Evolutionary conservation across 768 basidiomycete genomes (phyloP).

Genomic region (Tricholoma sp.): DNA sequence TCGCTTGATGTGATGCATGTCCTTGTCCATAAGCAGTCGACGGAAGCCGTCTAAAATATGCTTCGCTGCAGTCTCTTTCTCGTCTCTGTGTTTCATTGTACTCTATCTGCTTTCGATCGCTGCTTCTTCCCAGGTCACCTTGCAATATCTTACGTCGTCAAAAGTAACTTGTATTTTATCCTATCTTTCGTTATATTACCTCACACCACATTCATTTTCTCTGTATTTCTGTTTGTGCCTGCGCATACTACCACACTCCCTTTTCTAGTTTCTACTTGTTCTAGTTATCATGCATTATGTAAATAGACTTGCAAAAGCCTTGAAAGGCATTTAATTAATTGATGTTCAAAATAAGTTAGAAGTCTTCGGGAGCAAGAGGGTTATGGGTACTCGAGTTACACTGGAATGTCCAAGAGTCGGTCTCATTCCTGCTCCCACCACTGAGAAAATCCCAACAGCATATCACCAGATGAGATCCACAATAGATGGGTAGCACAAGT

Average conservation of each 20-base stretch:
- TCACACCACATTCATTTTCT: neutral
- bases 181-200: neutral
- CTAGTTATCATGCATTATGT: neutral
- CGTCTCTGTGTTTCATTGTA: neutral
- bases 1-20: neutral
- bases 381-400: no score
- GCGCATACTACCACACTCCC: neutral
- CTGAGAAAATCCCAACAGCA: no score
- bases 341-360: neutral
- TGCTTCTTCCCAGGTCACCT: neutral
- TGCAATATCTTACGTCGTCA: neutral
- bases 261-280: neutral
- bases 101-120: neutral
- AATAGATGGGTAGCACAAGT: no score
- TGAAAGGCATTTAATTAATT: neutral
- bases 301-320: neutral
- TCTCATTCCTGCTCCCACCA: no score
- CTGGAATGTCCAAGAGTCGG: no score
- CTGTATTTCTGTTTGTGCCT: neutral
- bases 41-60: neutral
- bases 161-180: neutral
- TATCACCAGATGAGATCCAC: no score
- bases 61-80: neutral
- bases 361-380: no score
- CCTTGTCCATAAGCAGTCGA: neutral